Evolutionary conservation across 2,329 filamentous ascomycete species (phyloP).

Genomic region (Diaporthe ampelina): DNA sequence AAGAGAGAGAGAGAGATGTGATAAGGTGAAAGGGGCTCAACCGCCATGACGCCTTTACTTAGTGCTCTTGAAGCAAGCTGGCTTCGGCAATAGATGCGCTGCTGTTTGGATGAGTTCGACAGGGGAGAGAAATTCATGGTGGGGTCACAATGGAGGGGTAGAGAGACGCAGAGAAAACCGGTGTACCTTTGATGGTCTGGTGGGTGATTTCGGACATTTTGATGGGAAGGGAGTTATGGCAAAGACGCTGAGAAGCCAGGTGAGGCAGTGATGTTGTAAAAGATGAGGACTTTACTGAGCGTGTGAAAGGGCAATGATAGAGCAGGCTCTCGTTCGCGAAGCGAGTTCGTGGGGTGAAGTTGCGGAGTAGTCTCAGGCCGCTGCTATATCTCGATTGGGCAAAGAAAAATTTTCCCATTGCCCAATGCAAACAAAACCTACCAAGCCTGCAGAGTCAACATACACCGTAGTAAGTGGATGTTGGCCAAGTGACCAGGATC

Average conservation of each 20-base stretch:
- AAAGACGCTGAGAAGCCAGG: not conserved
- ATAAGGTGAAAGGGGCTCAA: not conserved
- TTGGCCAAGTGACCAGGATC: conserved; percentile 20
- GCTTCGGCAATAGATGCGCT: not conserved
- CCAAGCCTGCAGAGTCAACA: conserved; percentile 5
- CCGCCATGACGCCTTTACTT: too few relatives aligned
- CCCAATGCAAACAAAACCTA: conserved; percentile 26
- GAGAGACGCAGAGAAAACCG: conserved; percentile 46
- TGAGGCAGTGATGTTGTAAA: not conserved
- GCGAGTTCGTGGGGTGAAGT: conserved; percentile 33
- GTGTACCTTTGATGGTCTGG: conserved; percentile 69
- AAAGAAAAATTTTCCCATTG: conserved; percentile 37
- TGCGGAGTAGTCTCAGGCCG: conserved; percentile 30
- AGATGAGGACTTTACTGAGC: not conserved
- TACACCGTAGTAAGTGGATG: not conserved
- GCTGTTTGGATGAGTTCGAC: not conserved
- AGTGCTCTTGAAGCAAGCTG: not conserved
- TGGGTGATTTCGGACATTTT: conserved; percentile 69
- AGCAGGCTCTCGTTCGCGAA: conserved; percentile 8
- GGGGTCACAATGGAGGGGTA: conserved; percentile 46
- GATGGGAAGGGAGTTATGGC: conserved; percentile 33
- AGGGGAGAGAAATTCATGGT: conserved; percentile 15
- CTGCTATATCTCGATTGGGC: conserved; percentile 32
- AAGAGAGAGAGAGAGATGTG: not conserved
- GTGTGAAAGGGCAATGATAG: not conserved